These are phyloP conservation scores for Trichoderma reesei DNA, from an alignment of 495 filamentous ascomycete genomes.

Conservation along the genomic window DNA sequence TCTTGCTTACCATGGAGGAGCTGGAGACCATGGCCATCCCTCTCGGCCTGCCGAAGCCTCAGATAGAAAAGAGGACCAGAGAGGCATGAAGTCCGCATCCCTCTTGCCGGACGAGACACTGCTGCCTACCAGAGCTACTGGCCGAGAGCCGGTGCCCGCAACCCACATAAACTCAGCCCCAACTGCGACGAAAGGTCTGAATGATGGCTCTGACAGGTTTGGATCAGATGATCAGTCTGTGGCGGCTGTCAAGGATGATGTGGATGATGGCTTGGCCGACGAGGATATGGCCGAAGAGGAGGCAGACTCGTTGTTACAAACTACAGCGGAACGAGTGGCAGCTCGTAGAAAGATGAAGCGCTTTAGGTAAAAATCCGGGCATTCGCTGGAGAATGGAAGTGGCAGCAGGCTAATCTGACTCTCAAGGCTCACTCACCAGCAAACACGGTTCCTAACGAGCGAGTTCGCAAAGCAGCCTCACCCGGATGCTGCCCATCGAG, in stretches of 20 bases:
- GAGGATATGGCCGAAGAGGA: conserved; percentile 35
- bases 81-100: not conserved
- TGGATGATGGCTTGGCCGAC: conserved; percentile 40
- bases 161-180: conserved; percentile 33
- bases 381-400: conserved; percentile 12
- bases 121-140: conserved; percentile 30
- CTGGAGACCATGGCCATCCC: conserved; percentile 25
- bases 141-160: conserved; percentile 30
- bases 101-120: conserved; percentile 29
- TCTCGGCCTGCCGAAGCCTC: conserved; percentile 32
- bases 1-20: not conserved
- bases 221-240: conserved; percentile 22
- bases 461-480: conserved; percentile 94
- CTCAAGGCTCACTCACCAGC: conserved; percentile 81
- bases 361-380: conserved; percentile 56
- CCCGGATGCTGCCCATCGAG: conserved; percentile 86
- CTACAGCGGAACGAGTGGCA: conserved; percentile 59
- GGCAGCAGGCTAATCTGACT: conserved; percentile 16
- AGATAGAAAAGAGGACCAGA: conserved; percentile 19
- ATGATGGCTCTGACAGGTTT: conserved; percentile 22
- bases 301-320: conserved; percentile 42
- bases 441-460: conserved; percentile 94
- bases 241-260: conserved; percentile 34
- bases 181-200: not conserved
- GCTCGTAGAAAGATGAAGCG: conserved; percentile 94